Conservation (phyloP, 352 stramenopile genomes). For the Phytophthora pluvialis region DNA sequence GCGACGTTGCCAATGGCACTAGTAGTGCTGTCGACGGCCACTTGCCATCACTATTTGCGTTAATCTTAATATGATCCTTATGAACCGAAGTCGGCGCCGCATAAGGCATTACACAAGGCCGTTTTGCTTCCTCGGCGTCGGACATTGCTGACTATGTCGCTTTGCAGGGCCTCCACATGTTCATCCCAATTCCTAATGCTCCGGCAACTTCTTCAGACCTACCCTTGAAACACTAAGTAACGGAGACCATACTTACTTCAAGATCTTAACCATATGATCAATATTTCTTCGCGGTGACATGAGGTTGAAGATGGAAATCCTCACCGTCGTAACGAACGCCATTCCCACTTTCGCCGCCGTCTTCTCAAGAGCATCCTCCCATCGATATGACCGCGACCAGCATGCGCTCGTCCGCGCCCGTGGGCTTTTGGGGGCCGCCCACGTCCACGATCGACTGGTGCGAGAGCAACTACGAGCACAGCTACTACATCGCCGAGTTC, state of each 20-base stretch:
- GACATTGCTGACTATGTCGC: conserved; percentile 3
- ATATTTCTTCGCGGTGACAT: conserved; percentile 3
- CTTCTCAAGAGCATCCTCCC: neutral
- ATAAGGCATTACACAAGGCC: neutral
- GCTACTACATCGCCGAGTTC: conserved; percentile 85
- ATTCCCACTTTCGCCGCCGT: conserved; percentile 2
- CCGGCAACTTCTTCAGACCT: conserved; percentile 9
- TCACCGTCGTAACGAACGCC: conserved; percentile 4
- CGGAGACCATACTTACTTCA: neutral
- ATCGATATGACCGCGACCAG: conserved; percentile 5
- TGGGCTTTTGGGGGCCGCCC: conserved; percentile 73
- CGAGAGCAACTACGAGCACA: conserved; percentile 84
- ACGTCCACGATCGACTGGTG: conserved; percentile 90
- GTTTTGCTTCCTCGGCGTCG: conserved; percentile 4
- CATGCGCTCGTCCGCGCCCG: conserved; percentile 10
- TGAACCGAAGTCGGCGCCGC: neutral
- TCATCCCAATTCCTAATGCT: conserved; percentile 6
- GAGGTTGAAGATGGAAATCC: conserved; percentile 12
- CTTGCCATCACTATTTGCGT: conserved; percentile 10
- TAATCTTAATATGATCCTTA: conserved; percentile 13
- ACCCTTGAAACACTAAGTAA: neutral
- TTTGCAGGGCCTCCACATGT: conserved; percentile 1
- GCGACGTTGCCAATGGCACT: neutral
- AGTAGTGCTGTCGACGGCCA: too few species aligned
- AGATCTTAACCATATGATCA: neutral